A percentile compares a stretch with the other conserved stretches of the same genome.
phyloP scores from a whole-genome alignment of 192 early-diverging fungal species.

The Gorgonomyces haynaldii region DNA sequence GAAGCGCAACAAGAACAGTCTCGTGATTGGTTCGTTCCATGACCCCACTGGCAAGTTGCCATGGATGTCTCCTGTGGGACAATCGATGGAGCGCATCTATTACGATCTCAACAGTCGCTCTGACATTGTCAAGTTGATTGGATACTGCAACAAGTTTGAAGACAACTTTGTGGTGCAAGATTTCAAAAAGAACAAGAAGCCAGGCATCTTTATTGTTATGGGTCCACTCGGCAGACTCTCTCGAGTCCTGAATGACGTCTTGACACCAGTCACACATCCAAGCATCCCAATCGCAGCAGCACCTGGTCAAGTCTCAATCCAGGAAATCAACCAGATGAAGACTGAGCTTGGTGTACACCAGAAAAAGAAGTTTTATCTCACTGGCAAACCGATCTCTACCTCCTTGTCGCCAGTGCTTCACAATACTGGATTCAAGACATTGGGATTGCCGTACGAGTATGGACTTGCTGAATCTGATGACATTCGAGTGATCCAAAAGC shows the following conservation, averaged over 20 bases:
- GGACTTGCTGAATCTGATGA: constrained; percentile 56
- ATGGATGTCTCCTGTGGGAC: too few species aligned
- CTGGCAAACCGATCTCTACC: constrained; percentile 81
- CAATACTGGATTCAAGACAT: constrained; percentile 75
- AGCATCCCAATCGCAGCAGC: constrained; percentile 69
- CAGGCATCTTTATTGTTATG: constrained; percentile 94
- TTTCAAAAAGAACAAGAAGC: constrained; percentile 17
- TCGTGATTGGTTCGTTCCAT: constrained; percentile 83
- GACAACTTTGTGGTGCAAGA: constrained; percentile 64
- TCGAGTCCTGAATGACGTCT: constrained; percentile 73
- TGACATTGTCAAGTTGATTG: constrained; percentile 90
- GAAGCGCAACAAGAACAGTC: constrained; percentile 40
- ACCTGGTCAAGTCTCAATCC: constrained; percentile 81
- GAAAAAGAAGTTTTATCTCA: constrained; percentile 64
- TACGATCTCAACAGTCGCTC: constrained; percentile 32
- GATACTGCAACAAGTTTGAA: constrained; percentile 54
- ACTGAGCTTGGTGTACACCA: constrained; percentile 56
- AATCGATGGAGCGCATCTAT: constrained; percentile 34
- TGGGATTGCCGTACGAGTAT: constrained; percentile 81
- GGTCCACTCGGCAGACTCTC: constrained; percentile 78
- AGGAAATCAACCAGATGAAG: constrained; percentile 65
- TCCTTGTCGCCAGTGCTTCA: constrained; percentile 87
- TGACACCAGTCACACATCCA: constrained; percentile 91
- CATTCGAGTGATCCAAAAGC: constrained; percentile 33
- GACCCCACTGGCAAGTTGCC: constrained; percentile 53